phyloP scores from a whole-genome alignment of 2,329 filamentous ascomycete genomes.

The Thelonectria olida region DNA sequence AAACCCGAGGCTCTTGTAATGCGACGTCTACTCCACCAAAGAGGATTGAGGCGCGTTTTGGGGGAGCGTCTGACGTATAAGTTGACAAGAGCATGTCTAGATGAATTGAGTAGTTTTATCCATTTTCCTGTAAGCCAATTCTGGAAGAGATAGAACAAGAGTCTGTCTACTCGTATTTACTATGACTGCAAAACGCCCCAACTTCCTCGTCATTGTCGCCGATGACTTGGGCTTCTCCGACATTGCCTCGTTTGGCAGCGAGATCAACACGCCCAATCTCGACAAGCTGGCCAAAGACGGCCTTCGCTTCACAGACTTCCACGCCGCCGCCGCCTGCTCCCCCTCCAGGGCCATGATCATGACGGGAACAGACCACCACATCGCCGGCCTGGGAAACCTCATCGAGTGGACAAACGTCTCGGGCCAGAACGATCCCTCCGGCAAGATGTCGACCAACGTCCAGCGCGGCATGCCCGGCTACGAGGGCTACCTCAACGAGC shows the following conservation, averaged over 20 bases:
- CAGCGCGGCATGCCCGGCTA: constrained; percentile 33
- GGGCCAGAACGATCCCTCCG: constrained; percentile 18
- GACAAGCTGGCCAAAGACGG: constrained; percentile 60
- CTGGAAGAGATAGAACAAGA: too few relatives aligned
- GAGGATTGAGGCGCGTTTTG: not conserved
- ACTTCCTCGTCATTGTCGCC: constrained; percentile 21
- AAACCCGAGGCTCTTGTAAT: constrained; percentile 16
- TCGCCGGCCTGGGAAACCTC: constrained; percentile 42
- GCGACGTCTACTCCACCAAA: constrained; percentile 5
- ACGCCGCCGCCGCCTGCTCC: constrained; percentile 69
- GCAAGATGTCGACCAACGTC: constrained; percentile 26
- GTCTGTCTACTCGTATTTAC: not conserved
- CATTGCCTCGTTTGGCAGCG: constrained; percentile 65
- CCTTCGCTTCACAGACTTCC: constrained; percentile 69
- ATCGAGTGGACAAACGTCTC: constrained; percentile 54
- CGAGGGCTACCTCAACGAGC: constrained; percentile 66
- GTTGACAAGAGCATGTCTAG: not conserved
- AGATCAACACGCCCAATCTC: constrained; percentile 68
- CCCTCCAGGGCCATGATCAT: constrained; percentile 72
- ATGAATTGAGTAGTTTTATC: too few relatives aligned
- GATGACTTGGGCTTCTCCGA: constrained; percentile 64
- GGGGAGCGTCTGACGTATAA: constrained; percentile 6
- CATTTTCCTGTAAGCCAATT: too few relatives aligned
- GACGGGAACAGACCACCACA: constrained; percentile 59
- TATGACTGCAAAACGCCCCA: constrained; percentile 26